A percentile compares a stretch with the other conserved stretches of the same genome.
phyloP scores from a whole-genome alignment of 495 filamentous ascomycete species.

The Hypomontagnella submonticulosa region DNA sequence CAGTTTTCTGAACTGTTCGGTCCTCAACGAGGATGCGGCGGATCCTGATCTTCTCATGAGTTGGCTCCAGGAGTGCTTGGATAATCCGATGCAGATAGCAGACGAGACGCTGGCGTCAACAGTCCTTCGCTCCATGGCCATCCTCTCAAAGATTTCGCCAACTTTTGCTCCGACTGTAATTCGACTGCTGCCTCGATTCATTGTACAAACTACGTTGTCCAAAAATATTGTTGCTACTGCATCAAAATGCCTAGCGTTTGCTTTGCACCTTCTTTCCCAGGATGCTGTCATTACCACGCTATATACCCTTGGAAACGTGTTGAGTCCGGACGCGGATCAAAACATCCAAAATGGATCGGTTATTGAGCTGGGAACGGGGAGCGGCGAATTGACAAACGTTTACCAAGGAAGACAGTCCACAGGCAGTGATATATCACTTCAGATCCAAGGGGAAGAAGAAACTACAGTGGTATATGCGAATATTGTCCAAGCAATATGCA shows the following conservation, averaged over 20 bases:
- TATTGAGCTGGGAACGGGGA: slow-evolving; percentile 50
- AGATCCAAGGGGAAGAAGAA: slow-evolving; percentile 77
- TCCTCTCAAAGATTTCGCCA: slow-evolving; percentile 78
- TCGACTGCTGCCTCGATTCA: slow-evolving; percentile 82
- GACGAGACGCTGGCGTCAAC: slow-evolving; percentile 76
- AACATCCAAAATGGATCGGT: slow-evolving; percentile 50
- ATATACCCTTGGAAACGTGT: slow-evolving; percentile 91
- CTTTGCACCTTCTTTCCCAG: slow-evolving; percentile 82
- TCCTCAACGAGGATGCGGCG: slow-evolving; percentile 80
- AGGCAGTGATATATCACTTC: slow-evolving; percentile 82
- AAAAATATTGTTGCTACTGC: slow-evolving; percentile 75
- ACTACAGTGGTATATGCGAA: slow-evolving; percentile 76
- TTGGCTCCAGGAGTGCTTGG: slow-evolving; percentile 85
- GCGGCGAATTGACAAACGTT: slow-evolving; percentile 51
- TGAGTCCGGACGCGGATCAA: slow-evolving; percentile 74
- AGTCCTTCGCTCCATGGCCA: slow-evolving; percentile 82
- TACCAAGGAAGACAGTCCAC: slow-evolving; percentile 67
- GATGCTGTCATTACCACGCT: slow-evolving; percentile 94
- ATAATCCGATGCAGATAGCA: slow-evolving; percentile 82
- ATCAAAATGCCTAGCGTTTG: slow-evolving; percentile 80
- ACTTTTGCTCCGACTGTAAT: slow-evolving; percentile 78
- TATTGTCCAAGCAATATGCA: slow-evolving; percentile 88
- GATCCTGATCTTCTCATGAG: slow-evolving; percentile 82
- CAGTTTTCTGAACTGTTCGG: slow-evolving; percentile 83
- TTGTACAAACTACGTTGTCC: slow-evolving; percentile 80